Evolutionary conservation across 371 early-diverging fungal species (phyloP), one percentile per base, ranked within the genome.

Genomic region (Mycotypha africana): DNA sequence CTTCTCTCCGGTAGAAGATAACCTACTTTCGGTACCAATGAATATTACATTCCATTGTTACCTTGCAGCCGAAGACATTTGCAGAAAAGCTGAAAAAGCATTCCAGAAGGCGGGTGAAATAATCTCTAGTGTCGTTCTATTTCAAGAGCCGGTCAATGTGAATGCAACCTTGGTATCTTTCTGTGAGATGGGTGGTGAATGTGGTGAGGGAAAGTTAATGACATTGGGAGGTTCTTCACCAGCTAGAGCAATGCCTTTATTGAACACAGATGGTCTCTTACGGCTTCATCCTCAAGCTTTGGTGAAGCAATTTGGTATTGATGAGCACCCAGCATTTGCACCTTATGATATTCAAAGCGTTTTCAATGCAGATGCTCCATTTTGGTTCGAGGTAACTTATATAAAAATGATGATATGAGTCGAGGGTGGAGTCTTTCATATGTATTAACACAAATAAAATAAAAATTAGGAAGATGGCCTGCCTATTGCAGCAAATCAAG

Each of bases 201-300:
- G 73, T 38, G 39, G 23, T 20, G 38, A 56, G 15, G 38, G 30
- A 8, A n/a, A n/a, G n/a, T 47, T 56, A 24, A 38, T 58, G 21
- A 65, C 64, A 8, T 39, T 64, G 38, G 70, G 71, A 33, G 52
- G 67, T 14, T 61, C 65, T 35, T 47, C 56, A 9, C 65, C 78
- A 8, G 67, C 70, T 7, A 47, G 68, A 11, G 56, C 62, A 5
- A 61, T 60, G 10, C 46, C 59, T 3, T 17, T 65, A 14, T 31
- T 54, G 21, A 59, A 61, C 40, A 32, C 45, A 17, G 58, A 67
- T 40, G 60, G 64, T 8, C 20, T 51, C 10, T 17, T 45, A 5
- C 50, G 68, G 17, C 54, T 78, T 4, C 78, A 80, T 50, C 80
- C 83, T 6, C 83, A 82, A 42, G 67, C 78, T 16, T 47, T 82